A percentile compares a stretch with the other conserved stretches of the same genome.
These are phyloP conservation scores for Stenocarpella maydis DNA, from an alignment of 2,329 filamentous ascomycete genomes.

Conservation along the genomic window DNA sequence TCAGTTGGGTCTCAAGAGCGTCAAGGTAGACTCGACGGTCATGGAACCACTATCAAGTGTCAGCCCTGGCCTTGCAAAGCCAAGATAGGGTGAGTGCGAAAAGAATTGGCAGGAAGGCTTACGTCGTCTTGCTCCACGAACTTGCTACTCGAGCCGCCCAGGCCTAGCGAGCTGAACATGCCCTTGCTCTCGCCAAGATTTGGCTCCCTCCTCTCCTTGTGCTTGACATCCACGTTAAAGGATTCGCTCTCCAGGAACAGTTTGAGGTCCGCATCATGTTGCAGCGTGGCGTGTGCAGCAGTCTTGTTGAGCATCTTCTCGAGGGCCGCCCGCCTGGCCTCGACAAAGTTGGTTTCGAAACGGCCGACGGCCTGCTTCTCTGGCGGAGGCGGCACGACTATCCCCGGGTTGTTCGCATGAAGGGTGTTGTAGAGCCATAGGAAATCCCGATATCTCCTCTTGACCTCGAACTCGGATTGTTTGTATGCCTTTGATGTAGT, in stretches of 20 bases:
- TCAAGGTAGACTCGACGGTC: constrained; percentile 95
- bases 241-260: constrained; percentile 96
- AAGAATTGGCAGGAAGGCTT: constrained; percentile 47
- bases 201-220: constrained; percentile 92
- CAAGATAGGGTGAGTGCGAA: not conserved
- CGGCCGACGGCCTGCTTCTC: constrained; percentile 98
- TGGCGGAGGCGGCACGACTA: constrained; percentile 93
- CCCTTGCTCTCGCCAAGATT: constrained; percentile 91
- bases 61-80: not conserved
- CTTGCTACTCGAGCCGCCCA: constrained; percentile 80
- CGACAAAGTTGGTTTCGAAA: constrained; percentile 96
- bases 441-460: constrained; percentile 93
- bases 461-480: constrained; percentile 91
- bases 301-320: constrained; percentile 99
- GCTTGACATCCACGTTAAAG: constrained; percentile 96
- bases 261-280: constrained; percentile 93
- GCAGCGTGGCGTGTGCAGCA: constrained; percentile 85
- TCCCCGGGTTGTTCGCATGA: constrained; percentile 92
- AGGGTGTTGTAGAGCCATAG: constrained; percentile 96
- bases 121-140: constrained; percentile 98
- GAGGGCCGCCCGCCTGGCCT: constrained; percentile 86
- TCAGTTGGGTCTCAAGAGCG: constrained; percentile 70
- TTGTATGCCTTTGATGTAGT: constrained; percentile 97
- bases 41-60: constrained; percentile 82
- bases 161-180: constrained; percentile 84